Conservation (phyloP, 495 filamentous ascomycete species). For the Annulohypoxylon stygium region DNA sequence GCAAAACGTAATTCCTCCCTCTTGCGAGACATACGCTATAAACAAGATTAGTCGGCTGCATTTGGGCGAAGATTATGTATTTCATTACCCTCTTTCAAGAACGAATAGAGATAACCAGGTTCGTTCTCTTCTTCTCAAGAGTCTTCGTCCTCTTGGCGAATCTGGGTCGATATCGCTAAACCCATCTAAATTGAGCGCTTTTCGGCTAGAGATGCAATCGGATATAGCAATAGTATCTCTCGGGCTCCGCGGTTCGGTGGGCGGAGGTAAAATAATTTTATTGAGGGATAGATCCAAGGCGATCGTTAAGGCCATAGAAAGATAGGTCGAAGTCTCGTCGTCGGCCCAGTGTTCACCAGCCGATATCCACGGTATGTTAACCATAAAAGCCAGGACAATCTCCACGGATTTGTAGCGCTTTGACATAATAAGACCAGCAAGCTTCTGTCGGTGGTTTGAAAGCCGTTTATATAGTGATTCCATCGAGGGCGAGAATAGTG, state of each 20-base stretch:
- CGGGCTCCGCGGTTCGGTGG: constrained; percentile 63
- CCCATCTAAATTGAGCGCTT: constrained; percentile 74
- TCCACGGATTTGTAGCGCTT: constrained; percentile 75
- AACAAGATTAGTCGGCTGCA: constrained; percentile 26
- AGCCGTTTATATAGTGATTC: constrained; percentile 73
- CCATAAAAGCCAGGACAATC: constrained; percentile 80
- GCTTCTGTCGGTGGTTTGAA: constrained; percentile 71
- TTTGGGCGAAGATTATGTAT: not conserved
- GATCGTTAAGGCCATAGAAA: constrained; percentile 75
- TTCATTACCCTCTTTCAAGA: constrained; percentile 73
- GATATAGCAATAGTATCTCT: constrained; percentile 66
- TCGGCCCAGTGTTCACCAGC: constrained; percentile 75
- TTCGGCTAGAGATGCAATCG: constrained; percentile 74
- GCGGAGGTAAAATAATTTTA: constrained; percentile 72
- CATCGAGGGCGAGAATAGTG: constrained; percentile 73
- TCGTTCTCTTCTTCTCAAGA: constrained; percentile 74
- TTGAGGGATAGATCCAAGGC: constrained; percentile 77
- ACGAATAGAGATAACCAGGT: constrained; percentile 79
- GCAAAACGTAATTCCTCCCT: constrained; percentile 75
- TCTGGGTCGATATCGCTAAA: constrained; percentile 72
- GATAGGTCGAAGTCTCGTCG: constrained; percentile 79
- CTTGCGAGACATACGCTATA: constrained; percentile 75
- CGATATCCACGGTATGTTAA: constrained; percentile 83
- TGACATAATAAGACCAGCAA: constrained; percentile 70
- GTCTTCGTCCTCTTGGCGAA: constrained; percentile 68